Percentiles rank a stretch among this genome's conserved stretches.
Evolutionary conservation across 768 basidiomycete genomes (phyloP).

Genomic region (Hypholoma fasciculare): DNA sequence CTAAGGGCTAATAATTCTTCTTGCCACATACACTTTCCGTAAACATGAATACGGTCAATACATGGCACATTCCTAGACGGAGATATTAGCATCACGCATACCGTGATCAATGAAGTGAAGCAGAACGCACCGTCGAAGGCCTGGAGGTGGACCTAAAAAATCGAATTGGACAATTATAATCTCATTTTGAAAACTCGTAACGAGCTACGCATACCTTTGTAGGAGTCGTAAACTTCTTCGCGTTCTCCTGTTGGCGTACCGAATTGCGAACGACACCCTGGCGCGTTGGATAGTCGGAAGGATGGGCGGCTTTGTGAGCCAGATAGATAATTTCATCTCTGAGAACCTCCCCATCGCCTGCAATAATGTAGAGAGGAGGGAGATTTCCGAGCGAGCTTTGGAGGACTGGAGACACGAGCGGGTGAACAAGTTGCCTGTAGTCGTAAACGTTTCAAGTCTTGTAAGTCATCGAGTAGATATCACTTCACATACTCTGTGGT

Average conservation of each 20-base stretch:
- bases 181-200: too few relatives aligned
- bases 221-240: constrained; percentile 46
- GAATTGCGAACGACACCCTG: constrained; percentile 48
- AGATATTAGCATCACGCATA: neutral
- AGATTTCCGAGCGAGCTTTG: constrained; percentile 75
- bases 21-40: constrained; percentile 47
- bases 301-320: constrained; percentile 81
- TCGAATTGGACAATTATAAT: too few relatives aligned
- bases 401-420: constrained; percentile 71
- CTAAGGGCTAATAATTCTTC: too few relatives aligned
- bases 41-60: constrained; percentile 72
- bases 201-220: constrained; percentile 41
- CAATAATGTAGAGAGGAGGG: constrained; percentile 72
- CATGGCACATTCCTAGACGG: constrained; percentile 65
- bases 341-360: constrained; percentile 73
- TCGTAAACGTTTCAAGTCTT: neutral
- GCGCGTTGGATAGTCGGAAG: constrained; percentile 60
- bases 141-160: constrained; percentile 67
- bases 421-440: constrained; percentile 58
- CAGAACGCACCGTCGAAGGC: constrained; percentile 62
- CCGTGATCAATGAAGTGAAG: neutral
- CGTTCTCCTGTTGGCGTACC: constrained; percentile 51
- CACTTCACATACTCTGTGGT: constrained; percentile 56
- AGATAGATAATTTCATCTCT: constrained; percentile 78
- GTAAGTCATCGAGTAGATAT: neutral